Evolutionary conservation across 140 eudicot species (phyloP), one percentile per base, ranked within the genome.

Genomic region (Bidens hawaiensis): DNA sequence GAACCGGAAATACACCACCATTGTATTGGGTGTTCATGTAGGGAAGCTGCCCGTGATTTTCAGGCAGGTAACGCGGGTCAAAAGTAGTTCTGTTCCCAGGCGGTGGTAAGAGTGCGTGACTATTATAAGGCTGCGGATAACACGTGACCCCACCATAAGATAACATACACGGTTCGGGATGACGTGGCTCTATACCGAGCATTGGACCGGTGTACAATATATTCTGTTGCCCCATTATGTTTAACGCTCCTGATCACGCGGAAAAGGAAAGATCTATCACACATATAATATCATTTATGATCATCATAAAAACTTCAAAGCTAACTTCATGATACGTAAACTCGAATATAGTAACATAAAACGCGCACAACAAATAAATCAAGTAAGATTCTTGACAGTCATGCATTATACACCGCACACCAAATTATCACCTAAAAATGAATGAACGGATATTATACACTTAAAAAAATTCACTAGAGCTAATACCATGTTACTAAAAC

Each of bases 51-150:
- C 79, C 73, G 5, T 73, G 77, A 77, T 56, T 85, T 53, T 78
- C 91, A 1, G 82, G 88, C 43, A 72, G 70, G 76, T 68, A 82
- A 59, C 63, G 86, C 34, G 76, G 66, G 30, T 82, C 84, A 43
- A 82, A 77, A 62, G 71, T 78, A 52, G 65, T 47, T 33, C 72
- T 33, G 70, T 57, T 82, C 33, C 76, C 75, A 10, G 74, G 78
- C 54, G 82, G 66, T 34, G 83, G 85, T 52, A 79, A 48, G 18
- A 67, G 45, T 0, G 67, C 36, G 33, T 70, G 85, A 42, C 62
- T 40, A 59, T 50, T 81, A 21, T 50, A 62, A 65, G 82, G 83
- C 31, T 62, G 97, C 0, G 82, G 81, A 28, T 62, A 83, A 71
- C 56, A 76, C 40, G 89, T 12, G 15, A 80, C 24, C 64, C 69